Conservation (phyloP, 2,329 filamentous ascomycete species). For the Beauveria sp. region DNA sequence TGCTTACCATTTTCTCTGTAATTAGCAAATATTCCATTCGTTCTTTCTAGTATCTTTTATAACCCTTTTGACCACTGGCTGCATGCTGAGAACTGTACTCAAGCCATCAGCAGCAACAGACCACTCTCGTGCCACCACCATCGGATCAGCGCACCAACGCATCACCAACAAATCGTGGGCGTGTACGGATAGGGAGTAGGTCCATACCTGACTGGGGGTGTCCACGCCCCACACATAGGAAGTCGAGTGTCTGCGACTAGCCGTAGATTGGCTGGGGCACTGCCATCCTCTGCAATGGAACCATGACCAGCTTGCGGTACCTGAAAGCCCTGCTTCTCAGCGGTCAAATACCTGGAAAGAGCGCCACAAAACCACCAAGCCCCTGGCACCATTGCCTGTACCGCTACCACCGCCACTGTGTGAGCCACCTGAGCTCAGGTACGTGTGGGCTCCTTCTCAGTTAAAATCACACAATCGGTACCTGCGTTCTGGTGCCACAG, state of each 20-base stretch:
- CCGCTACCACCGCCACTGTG: neutral
- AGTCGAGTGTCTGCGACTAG: neutral
- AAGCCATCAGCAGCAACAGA: too few relatives aligned
- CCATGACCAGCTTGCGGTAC: neutral
- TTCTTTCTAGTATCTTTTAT: neutral
- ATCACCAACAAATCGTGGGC: neutral
- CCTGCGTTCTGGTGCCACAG: neutral
- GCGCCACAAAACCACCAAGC: neutral
- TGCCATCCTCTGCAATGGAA: neutral
- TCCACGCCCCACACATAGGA: neutral
- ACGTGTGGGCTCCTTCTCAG: too few relatives aligned
- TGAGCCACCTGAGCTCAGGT: neutral
- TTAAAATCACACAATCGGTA: neutral
- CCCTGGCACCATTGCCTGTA: neutral
- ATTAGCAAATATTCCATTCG: neutral
- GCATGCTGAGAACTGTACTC: neutral
- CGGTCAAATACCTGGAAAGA: neutral
- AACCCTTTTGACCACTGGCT: too few relatives aligned
- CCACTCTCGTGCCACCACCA: too few relatives aligned
- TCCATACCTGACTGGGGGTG: neutral
- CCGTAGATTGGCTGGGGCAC: neutral
- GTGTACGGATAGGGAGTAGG: neutral
- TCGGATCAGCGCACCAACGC: neutral
- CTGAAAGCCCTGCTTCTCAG: neutral
- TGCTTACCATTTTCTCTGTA: too few relatives aligned